Conservation (phyloP, 345 rosid species). For the Geranium rotundifolium region DNA sequence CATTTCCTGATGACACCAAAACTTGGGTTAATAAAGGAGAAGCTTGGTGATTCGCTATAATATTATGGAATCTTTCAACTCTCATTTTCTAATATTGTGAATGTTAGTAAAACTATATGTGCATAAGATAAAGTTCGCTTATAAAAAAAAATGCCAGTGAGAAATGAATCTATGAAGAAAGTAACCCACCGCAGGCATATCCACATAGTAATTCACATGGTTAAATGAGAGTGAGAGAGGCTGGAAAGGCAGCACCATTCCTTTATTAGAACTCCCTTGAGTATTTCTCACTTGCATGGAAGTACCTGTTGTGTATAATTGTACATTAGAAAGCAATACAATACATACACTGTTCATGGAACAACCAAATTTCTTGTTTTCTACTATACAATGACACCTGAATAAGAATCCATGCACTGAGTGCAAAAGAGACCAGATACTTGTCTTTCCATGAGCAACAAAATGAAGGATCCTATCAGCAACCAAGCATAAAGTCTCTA, state of each 20-base stretch:
- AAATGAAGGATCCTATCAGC: too few species aligned
- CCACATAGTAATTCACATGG: conserved; percentile 25
- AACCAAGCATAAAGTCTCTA: too few species aligned
- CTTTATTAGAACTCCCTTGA: conserved; percentile 9
- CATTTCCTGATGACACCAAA: conserved; percentile 25
- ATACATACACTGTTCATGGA: background rate
- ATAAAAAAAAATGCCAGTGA: too few species aligned
- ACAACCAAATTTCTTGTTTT: background rate
- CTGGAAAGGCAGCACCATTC: conserved; percentile 38
- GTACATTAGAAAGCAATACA: background rate
- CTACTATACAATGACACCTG: too few species aligned
- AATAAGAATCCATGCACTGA: too few species aligned
- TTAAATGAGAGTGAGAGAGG: conserved; percentile 28
- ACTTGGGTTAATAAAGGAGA: background rate
- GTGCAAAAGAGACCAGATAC: too few species aligned
- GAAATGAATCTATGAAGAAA: background rate
- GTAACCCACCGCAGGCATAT: conserved; percentile 22
- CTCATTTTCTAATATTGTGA: too few species aligned
- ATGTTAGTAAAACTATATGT: too few species aligned
- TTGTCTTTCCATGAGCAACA: too few species aligned
- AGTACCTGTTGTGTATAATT: conserved; percentile 2
- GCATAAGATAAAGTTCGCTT: too few species aligned
- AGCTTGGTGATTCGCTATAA: too few species aligned
- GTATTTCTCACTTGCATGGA: conserved; percentile 5
- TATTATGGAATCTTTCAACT: too few species aligned